These are phyloP conservation scores for Solanum sejunctum DNA, from an alignment of 257 asterid species.

Conservation along the genomic window DNA sequence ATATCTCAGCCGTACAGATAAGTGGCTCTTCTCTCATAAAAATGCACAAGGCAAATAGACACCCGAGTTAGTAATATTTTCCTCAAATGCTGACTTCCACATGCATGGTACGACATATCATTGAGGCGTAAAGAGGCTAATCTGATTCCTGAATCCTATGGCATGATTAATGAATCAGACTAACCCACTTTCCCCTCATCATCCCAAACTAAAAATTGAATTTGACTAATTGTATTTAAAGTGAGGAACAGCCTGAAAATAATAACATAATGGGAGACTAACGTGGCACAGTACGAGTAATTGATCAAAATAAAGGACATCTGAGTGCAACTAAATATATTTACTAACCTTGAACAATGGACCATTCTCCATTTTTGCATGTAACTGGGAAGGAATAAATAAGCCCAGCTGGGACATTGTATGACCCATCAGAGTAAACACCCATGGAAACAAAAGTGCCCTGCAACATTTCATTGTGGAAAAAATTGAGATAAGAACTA, in stretches of 20 bases:
- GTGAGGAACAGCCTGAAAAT: not conserved
- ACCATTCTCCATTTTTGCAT: conserved; percentile 94
- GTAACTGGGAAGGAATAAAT: conserved; percentile 89
- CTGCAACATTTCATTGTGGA: conserved; percentile 15
- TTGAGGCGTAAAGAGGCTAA: not conserved
- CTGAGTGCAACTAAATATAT: not conserved
- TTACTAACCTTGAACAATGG: conserved; percentile 71
- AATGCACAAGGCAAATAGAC: not conserved
- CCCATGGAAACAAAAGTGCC: conserved; percentile 97
- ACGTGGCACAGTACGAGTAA: not conserved
- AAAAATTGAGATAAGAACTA: not conserved
- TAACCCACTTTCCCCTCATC: not conserved
- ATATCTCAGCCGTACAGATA: not conserved
- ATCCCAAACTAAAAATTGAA: not conserved
- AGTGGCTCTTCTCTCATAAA: not conserved
- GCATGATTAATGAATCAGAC: not conserved
- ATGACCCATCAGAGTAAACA: conserved; percentile 93
- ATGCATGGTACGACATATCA: not conserved
- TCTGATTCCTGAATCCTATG: not conserved
- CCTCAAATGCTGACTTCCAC: not conserved
- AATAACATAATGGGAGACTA: not conserved
- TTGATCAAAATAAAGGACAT: not conserved
- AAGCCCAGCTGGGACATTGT: conserved; percentile 80
- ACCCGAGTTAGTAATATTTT: not conserved
- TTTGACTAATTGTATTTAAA: not conserved